A percentile compares a stretch with the other conserved stretches of the same genome.
These are phyloP conservation scores for Saposhnikovia divaricata DNA, from an alignment of 129 eudicot genomes.

Conservation along the genomic window DNA sequence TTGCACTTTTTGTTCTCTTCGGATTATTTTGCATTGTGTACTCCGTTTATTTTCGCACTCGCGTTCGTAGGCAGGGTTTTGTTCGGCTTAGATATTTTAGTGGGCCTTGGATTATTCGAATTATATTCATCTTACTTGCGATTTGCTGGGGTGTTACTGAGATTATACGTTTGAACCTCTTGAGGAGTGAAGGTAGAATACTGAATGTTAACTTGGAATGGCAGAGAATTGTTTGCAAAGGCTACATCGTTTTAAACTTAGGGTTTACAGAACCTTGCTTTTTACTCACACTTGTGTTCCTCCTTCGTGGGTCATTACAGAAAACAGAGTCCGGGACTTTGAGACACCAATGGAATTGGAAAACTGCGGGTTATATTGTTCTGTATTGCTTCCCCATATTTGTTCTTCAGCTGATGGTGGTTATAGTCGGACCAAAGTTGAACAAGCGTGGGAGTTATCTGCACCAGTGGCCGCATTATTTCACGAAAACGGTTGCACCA, in stretches of 20 bases:
- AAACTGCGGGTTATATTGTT: conserved; percentile 59
- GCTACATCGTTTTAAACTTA: conserved; percentile 78
- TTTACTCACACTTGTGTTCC: conserved; percentile 64
- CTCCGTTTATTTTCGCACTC: conserved; percentile 65
- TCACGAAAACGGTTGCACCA: conserved; percentile 30
- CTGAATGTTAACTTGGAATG: conserved; percentile 42
- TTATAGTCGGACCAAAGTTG: conserved; percentile 47
- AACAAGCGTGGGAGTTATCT: conserved; percentile 16
- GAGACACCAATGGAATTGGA: conserved; percentile 70
- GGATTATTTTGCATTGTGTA: conserved; percentile 72
- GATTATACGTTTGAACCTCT: conserved; percentile 50
- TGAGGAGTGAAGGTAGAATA: conserved; percentile 57
- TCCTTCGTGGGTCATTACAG: conserved; percentile 78
- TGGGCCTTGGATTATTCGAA: conserved; percentile 91
- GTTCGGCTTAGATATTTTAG: conserved; percentile 60
- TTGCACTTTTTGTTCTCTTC: conserved; percentile 44
- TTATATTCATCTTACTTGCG: conserved; percentile 42
- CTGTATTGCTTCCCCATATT: conserved; percentile 54
- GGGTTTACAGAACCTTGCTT: conserved; percentile 94
- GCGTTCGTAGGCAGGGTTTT: conserved; percentile 43
- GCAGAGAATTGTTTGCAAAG: conserved; percentile 87
- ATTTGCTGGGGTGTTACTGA: conserved; percentile 86
- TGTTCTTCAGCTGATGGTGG: conserved; percentile 63
- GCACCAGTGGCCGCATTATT: conserved; percentile 41
- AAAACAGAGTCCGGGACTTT: conserved; percentile 50